Conservation (phyloP, 768 basidiomycete species). For the Mycena pura region DNA sequence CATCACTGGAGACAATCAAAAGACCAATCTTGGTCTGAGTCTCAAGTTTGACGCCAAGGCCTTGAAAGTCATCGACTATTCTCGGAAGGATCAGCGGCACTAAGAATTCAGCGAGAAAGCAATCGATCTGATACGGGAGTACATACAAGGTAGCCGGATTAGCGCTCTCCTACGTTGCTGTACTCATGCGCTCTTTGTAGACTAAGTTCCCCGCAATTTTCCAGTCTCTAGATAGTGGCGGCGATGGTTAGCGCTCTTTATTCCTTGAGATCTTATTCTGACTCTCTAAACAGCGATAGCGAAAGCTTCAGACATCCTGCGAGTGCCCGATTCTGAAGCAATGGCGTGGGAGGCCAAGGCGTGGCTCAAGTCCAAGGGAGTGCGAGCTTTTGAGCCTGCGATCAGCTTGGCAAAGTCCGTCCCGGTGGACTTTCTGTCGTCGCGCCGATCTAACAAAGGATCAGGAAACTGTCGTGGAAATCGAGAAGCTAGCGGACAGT, state of each 20-base stretch:
- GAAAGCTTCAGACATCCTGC: slow-evolving; percentile 65
- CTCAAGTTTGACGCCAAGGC: slow-evolving; percentile 96
- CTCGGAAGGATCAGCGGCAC: slow-evolving; percentile 77
- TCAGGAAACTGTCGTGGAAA: slow-evolving; percentile 78
- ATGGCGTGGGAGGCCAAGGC: slow-evolving; percentile 76
- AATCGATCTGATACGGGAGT: slow-evolving; percentile 79
- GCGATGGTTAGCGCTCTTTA: slow-evolving; percentile 62
- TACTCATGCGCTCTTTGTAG: slow-evolving; percentile 41
- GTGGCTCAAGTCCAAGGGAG: slow-evolving; percentile 89
- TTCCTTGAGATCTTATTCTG: neutral
- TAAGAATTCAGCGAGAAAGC: slow-evolving; percentile 97
- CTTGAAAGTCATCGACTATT: slow-evolving; percentile 92
- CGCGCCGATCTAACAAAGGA: neutral
- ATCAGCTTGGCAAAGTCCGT: slow-evolving; percentile 85
- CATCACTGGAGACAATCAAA: slow-evolving; percentile 72
- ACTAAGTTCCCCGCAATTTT: slow-evolving; percentile 87
- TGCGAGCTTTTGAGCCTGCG: slow-evolving; percentile 93
- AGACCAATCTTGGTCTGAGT: slow-evolving; percentile 90
- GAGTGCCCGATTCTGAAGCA: slow-evolving; percentile 65
- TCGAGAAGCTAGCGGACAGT: slow-evolving; percentile 78
- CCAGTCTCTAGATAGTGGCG: slow-evolving; percentile 66
- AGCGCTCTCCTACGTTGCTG: neutral
- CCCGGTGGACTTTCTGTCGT: neutral
- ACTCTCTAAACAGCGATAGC: slow-evolving; percentile 68
- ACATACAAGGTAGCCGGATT: slow-evolving; percentile 73